Conservation (phyloP, 768 basidiomycete genomes). For the Russula brevipes region DNA sequence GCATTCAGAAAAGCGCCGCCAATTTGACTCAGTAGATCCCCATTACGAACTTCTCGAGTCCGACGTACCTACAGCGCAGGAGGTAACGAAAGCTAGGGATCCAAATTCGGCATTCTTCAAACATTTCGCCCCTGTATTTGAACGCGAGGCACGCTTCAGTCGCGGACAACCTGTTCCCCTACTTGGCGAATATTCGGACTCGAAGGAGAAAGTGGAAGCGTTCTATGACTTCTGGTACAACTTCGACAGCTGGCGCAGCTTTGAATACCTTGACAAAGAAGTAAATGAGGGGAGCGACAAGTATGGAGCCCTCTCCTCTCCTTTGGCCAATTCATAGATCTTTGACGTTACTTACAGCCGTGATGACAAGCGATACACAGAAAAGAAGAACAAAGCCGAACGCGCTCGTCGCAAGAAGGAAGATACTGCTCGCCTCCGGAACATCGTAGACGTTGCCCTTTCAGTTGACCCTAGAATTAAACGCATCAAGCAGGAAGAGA, state of each 20-base stretch:
- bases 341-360: constrained; percentile 47
- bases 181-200: constrained; percentile 63
- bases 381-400: constrained; percentile 99
- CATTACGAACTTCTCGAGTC: constrained; percentile 65
- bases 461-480: constrained; percentile 91
- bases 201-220: constrained; percentile 78
- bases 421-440: constrained; percentile 84
- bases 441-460: constrained; percentile 81
- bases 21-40: constrained; percentile 96
- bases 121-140: constrained; percentile 75
- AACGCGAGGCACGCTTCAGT: constrained; percentile 90
- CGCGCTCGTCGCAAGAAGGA: constrained; percentile 96
- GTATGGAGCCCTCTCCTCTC: constrained; percentile 40
- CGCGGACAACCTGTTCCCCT: constrained; percentile 75
- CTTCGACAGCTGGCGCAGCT: constrained; percentile 97
- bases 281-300: constrained; percentile 95
- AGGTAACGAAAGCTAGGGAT: constrained; percentile 48
- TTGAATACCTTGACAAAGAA: constrained; percentile 98
- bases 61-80: constrained; percentile 62
- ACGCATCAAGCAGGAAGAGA: constrained; percentile 93
- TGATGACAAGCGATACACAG: constrained; percentile 97
- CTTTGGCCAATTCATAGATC: not conserved
- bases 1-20: constrained; percentile 79
- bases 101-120: constrained; percentile 64
- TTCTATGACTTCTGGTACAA: constrained; percentile 99